Evolutionary conservation across 2,329 filamentous ascomycete species (phyloP).

Genomic region (Emergomyces africanus): DNA sequence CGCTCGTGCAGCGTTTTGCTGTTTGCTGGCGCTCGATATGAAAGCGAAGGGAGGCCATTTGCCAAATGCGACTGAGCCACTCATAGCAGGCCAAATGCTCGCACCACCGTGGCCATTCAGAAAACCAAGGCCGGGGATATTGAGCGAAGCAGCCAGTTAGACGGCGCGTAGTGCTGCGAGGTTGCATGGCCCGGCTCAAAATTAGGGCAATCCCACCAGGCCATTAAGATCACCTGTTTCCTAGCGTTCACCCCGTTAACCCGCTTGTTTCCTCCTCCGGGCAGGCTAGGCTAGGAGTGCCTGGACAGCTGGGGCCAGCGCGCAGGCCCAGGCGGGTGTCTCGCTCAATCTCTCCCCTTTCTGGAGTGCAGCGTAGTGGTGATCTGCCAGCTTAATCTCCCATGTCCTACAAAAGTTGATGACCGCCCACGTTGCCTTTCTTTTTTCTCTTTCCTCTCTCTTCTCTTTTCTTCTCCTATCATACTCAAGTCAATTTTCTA

Average conservation of each 20-base stretch:
- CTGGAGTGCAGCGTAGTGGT: neutral
- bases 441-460: constrained; percentile 15
- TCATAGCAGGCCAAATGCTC: neutral
- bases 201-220: neutral
- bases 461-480: constrained; percentile 17
- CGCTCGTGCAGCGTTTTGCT: too few relatives aligned
- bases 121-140: neutral
- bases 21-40: too few relatives aligned
- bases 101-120: neutral
- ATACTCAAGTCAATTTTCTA: constrained; percentile 15
- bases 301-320: neutral
- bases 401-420: constrained; percentile 11
- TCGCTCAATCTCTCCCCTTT: neutral
- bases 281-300: neutral
- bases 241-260: neutral
- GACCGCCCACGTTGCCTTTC: constrained; percentile 7
- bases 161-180: neutral
- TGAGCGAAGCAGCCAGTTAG: neutral
- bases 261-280: neutral
- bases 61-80: neutral
- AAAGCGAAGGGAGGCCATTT: neutral
- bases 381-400: constrained; percentile 13
- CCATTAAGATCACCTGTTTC: neutral
- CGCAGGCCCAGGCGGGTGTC: neutral
- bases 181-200: neutral